These are phyloP conservation scores for Silene coronaria DNA, from an alignment of 179 eudicot genomes.

Conservation along the genomic window DNA sequence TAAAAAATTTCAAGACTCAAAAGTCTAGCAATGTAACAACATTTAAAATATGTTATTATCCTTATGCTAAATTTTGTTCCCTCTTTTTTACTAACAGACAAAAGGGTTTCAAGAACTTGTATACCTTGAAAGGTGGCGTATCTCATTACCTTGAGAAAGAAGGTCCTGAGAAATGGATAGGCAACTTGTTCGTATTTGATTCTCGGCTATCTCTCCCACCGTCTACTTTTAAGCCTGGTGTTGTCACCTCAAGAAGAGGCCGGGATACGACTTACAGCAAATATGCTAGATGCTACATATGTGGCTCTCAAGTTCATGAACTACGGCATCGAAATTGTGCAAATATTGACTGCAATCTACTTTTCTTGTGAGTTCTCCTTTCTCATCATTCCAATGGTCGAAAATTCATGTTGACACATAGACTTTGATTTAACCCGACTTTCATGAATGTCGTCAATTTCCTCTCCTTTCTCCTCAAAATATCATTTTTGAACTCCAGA, in stretches of 20 bases:
- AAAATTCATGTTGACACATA: too few relatives aligned
- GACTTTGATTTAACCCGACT: too few relatives aligned
- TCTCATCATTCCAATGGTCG: neutral
- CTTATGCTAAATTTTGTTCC: neutral
- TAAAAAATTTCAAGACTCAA: neutral
- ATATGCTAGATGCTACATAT: slow-evolving; percentile 77
- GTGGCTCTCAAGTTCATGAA: slow-evolving; percentile 65
- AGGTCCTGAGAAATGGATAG: slow-evolving; percentile 78
- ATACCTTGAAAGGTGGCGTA: slow-evolving; percentile 84
- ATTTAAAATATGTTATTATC: neutral
- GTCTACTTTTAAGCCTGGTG: slow-evolving; percentile 53
- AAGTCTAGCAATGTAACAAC: neutral
- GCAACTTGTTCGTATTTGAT: slow-evolving; percentile 91
- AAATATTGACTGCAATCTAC: slow-evolving; percentile 93
- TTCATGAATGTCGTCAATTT: too few relatives aligned
- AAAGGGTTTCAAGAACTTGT: slow-evolving; percentile 75
- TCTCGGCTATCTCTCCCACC: slow-evolving; percentile 92
- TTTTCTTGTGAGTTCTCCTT: slow-evolving; percentile 66
- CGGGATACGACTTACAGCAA: slow-evolving; percentile 29
- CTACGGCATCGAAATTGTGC: slow-evolving; percentile 95
- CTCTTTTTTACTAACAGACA: slow-evolving; percentile 36
- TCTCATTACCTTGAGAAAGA: slow-evolving; percentile 80
- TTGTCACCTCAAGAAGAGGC: slow-evolving; percentile 28
- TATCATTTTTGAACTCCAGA: too few relatives aligned
- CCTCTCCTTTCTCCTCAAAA: too few relatives aligned